Percentiles rank a stretch among this genome's conserved stretches.
phyloP scores from a whole-genome alignment of 305 asterid species.

The Fraxinus paxiana region DNA sequence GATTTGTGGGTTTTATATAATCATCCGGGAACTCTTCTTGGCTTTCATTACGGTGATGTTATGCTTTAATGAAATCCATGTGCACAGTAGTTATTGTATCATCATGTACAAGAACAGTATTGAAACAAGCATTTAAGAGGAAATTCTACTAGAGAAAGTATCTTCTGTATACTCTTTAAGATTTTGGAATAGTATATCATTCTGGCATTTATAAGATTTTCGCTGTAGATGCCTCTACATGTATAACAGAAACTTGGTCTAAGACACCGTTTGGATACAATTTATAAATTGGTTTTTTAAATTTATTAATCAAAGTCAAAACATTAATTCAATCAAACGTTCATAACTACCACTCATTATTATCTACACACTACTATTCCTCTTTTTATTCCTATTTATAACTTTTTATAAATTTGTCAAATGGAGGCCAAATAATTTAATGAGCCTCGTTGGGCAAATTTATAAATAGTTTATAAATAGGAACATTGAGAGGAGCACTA shows the following conservation, averaged over 20 bases:
- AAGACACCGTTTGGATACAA: background rate
- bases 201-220: background rate
- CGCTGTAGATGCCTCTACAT: background rate
- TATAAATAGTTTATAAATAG: background rate
- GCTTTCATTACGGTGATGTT: background rate
- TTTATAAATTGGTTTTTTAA: background rate
- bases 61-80: background rate
- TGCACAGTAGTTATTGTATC: background rate
- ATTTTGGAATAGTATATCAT: background rate
- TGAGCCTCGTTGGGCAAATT: background rate
- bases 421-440: background rate
- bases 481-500: background rate
- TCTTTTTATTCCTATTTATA: background rate
- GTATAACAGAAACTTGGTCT: background rate
- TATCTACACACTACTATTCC: background rate
- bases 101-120: background rate
- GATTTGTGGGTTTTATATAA: background rate
- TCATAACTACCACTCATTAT: background rate
- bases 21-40: background rate
- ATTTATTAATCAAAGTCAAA: background rate
- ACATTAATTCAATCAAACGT: background rate
- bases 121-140: background rate
- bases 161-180: background rate
- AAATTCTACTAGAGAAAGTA: background rate
- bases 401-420: background rate